Base-by-base conservation (phyloP, 331 rosid species). In the Spiraea crenata region DNA sequence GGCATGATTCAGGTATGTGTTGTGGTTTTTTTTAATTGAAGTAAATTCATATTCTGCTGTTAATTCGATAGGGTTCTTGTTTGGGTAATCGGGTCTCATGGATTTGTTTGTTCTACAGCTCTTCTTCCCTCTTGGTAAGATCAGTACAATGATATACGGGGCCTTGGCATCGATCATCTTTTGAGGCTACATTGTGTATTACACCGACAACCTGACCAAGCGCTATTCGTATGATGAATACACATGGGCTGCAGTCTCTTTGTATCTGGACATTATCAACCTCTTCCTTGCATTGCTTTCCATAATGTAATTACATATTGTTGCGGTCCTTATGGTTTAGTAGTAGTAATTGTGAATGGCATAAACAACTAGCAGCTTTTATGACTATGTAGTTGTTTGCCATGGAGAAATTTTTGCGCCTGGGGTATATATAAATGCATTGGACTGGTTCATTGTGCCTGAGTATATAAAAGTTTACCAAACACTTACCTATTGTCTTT, bases 201-300 rank as follows among this genome's bases (percentile, higher is more conserved):
- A 95, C 72, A 95, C 97, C 0, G 99, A 91, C 79, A 95, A 95
- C 75, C 80, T 95, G 57, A 95, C 91, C 76, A 95, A 95, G 79
- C 89, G 99, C 50, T 95, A 72, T 61, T 74, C 97, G 0, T 95
- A 95, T 16, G 99, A 95, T 42, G 89, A 95, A 13, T 95, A 76
- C 82, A 95, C 91, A 16, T 95, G 99, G 99, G 99, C 99, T 35
- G 80, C 99, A 0, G 81, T 95, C 14, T 54, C 93, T 1, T 75
- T 95, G 81, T 95, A 95, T 73, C 69, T 95, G 82, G 99, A 95
- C 54, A 68, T 95, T 71, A 79, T 95, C 84, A 95, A 95, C 79
- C 99, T 95, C 65, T 95, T 95, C 87, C 87, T 95, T 5, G 56
- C 96, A 1, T 52, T 95, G 68, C 87, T 95, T 57, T 16, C 46